Percentiles rank a stretch among this genome's conserved stretches.
These are phyloP conservation scores for Didymella pomorum DNA, from an alignment of 2,329 filamentous ascomycete species.

Conservation along the genomic window DNA sequence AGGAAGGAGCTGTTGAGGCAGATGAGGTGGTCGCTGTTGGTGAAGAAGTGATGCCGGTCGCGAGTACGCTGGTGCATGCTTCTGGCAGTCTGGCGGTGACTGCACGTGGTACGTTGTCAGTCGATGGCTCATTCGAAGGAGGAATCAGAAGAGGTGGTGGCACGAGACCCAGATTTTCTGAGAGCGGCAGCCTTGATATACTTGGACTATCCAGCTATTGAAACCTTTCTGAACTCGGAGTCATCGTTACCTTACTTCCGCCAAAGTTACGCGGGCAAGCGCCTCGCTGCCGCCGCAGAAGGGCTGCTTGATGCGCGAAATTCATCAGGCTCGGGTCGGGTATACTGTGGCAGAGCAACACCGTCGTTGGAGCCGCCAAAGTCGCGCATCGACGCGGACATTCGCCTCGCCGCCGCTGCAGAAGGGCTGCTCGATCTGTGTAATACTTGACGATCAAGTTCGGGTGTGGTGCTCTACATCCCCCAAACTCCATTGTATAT, in stretches of 20 bases:
- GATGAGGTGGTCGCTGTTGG: slow-evolving; percentile 40
- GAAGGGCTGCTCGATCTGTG: too few relatives aligned
- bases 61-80: slow-evolving; percentile 36
- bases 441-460: background rate
- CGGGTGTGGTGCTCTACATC: background rate
- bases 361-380: too few relatives aligned
- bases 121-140: slow-evolving; percentile 3
- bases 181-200: slow-evolving; percentile 39
- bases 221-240: too few relatives aligned
- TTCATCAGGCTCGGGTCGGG: background rate
- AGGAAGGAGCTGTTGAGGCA: slow-evolving; percentile 48
- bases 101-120: slow-evolving; percentile 32
- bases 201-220: slow-evolving; percentile 28
- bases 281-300: too few relatives aligned
- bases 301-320: too few relatives aligned
- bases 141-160: slow-evolving; percentile 24
- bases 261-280: too few relatives aligned
- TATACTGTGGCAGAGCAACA: too few relatives aligned
- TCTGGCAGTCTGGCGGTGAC: slow-evolving; percentile 33
- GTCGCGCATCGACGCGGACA: too few relatives aligned
- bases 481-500: background rate
- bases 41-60: slow-evolving; percentile 27
- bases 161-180: slow-evolving; percentile 21
- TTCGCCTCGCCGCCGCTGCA: too few relatives aligned
- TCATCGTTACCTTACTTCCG: too few relatives aligned